A percentile compares a stretch with the other conserved stretches of the same genome.
These are phyloP conservation scores for Microcera coccophila DNA, from an alignment of 2,329 filamentous ascomycete genomes.

Conservation along the genomic window DNA sequence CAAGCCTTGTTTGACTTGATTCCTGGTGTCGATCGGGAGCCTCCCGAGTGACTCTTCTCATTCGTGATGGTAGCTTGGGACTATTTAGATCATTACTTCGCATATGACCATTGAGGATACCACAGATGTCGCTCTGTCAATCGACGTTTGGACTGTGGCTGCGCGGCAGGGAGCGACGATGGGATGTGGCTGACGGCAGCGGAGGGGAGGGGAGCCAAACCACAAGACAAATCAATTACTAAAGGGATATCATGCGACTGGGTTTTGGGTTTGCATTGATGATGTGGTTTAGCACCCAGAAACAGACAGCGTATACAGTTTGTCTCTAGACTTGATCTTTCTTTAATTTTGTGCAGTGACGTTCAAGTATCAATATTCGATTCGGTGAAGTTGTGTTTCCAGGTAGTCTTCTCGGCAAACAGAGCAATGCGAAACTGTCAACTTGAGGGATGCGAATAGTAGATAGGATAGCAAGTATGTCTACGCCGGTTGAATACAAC, in stretches of 20 bases:
- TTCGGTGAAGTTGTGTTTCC: too few relatives aligned
- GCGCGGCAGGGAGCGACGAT: constrained; percentile 25
- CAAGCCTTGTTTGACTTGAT: too few relatives aligned
- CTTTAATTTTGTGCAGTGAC: too few relatives aligned
- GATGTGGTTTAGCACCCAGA: constrained; percentile 30
- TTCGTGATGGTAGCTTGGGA: constrained; percentile 26
- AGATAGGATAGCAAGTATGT: too few relatives aligned
- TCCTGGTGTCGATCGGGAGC: too few relatives aligned
- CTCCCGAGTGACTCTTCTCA: constrained; percentile 23
- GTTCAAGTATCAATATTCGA: too few relatives aligned
- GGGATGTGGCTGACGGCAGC: constrained; percentile 20
- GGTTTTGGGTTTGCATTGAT: constrained; percentile 38
- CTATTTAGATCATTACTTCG: constrained; percentile 24
- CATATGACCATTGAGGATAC: constrained; percentile 18
- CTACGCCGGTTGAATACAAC: too few relatives aligned
- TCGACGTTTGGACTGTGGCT: constrained; percentile 21
- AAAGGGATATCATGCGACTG: constrained; percentile 37
- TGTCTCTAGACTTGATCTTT: constrained; percentile 20
- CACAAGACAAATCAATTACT: constrained; percentile 37
- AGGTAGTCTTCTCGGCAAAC: too few relatives aligned
- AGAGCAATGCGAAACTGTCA: too few relatives aligned
- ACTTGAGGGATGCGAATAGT: too few relatives aligned
- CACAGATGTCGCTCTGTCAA: constrained; percentile 15
- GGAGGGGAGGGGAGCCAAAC: constrained; percentile 30
- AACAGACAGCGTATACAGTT: constrained; percentile 31